phyloP scores from a whole-genome alignment of 352 stramenopile species.

The Saprolegnia diclina region DNA sequence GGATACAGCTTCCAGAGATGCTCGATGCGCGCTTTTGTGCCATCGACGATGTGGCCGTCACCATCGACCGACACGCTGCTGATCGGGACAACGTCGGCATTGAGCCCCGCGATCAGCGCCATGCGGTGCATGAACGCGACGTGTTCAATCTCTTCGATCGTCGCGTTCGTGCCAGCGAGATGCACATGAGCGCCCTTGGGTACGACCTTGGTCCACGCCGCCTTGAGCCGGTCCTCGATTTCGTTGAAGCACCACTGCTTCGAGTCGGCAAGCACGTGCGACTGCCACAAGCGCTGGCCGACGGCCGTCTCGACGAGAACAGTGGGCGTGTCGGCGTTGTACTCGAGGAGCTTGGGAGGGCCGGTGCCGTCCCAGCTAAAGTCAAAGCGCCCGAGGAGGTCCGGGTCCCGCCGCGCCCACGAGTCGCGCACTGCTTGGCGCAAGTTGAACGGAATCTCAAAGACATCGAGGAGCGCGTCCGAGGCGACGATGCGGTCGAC shows the following conservation, averaged over 20 bases:
- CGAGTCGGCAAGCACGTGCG: background rate
- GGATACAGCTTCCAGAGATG: conserved; percentile 15
- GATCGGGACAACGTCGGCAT: background rate
- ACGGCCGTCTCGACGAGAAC: conserved; percentile 10
- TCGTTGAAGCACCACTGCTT: conserved; percentile 5
- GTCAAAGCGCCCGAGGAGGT: conserved; percentile 17
- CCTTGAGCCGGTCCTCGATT: background rate
- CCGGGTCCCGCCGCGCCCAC: background rate
- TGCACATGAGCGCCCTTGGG: background rate
- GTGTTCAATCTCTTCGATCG: conserved; percentile 5
- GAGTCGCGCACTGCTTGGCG: background rate
- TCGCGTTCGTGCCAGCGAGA: background rate
- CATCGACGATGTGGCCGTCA: background rate
- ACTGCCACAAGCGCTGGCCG: conserved; percentile 1
- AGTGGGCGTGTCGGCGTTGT: conserved; percentile 14
- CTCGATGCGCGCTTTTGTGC: background rate
- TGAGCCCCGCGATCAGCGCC: background rate
- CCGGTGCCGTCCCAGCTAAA: conserved; percentile 13
- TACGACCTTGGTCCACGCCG: conserved; percentile 1
- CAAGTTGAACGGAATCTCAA: conserved; percentile 16
- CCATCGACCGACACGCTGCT: background rate
- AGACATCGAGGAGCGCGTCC: conserved; percentile 10
- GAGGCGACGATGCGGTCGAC: background rate
- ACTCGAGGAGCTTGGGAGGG: conserved; percentile 15
- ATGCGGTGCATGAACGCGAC: background rate